These are phyloP conservation scores for Cercospora citrullina DNA, from an alignment of 2,329 filamentous ascomycete genomes.

Conservation along the genomic window DNA sequence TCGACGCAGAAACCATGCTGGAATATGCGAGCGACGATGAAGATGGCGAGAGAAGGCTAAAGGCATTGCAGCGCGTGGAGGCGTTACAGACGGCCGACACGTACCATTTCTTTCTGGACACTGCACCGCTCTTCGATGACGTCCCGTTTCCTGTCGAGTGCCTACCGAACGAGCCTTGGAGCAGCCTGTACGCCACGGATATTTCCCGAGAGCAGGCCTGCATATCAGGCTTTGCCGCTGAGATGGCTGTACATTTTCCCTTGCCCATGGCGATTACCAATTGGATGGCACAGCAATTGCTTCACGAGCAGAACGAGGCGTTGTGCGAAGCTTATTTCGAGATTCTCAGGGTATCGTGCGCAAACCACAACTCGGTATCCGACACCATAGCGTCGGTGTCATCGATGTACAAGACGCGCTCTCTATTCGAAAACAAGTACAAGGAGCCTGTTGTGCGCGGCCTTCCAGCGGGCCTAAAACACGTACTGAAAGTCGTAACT, in stretches of 20 bases:
- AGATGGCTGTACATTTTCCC: constrained; percentile 40
- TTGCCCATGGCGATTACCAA: constrained; percentile 43
- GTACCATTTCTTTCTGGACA: constrained; percentile 59
- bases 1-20: constrained; percentile 39
- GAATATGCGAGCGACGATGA: constrained; percentile 48
- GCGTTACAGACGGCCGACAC: constrained; percentile 54
- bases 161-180: constrained; percentile 40
- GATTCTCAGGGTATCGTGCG: constrained; percentile 28
- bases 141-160: constrained; percentile 33
- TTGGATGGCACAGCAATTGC: constrained; percentile 47
- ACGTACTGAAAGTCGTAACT: constrained; percentile 20
- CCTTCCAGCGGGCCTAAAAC: constrained; percentile 21
- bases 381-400: constrained; percentile 23
- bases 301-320: constrained; percentile 35
- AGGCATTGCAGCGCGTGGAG: constrained; percentile 62
- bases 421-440: constrained; percentile 22
- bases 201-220: constrained; percentile 43
- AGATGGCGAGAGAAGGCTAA: constrained; percentile 52
- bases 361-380: constrained; percentile 17
- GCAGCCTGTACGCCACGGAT: constrained; percentile 37
- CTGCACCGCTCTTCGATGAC: constrained; percentile 17
- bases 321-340: constrained; percentile 41
- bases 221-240: constrained; percentile 44
- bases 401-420: constrained; percentile 27
- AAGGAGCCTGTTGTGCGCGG: constrained; percentile 13